phyloP scores from a whole-genome alignment of 2,329 filamentous ascomycete genomes.

The Pseudocercospora cruenta region DNA sequence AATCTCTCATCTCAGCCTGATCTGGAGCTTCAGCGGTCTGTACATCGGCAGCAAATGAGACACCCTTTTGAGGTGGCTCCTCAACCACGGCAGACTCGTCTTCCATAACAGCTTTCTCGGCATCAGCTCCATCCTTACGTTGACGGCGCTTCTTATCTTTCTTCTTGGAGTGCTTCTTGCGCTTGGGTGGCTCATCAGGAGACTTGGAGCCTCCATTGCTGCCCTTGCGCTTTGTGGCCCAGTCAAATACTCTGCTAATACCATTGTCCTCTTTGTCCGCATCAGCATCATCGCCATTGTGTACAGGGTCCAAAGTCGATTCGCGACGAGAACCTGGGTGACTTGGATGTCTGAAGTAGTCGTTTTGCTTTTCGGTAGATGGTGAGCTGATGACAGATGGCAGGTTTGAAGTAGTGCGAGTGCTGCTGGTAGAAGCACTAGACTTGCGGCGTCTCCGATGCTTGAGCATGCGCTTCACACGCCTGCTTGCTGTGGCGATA shows the following conservation, averaged over 20 bases:
- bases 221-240: constrained; percentile 32
- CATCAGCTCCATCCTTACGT: constrained; percentile 41
- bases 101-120: constrained; percentile 25
- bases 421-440: constrained; percentile 70
- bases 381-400: constrained; percentile 52
- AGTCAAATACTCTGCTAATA: constrained; percentile 25
- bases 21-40: constrained; percentile 24
- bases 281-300: constrained; percentile 62
- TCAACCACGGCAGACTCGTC: constrained; percentile 16
- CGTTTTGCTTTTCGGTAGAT: constrained; percentile 43
- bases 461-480: constrained; percentile 72
- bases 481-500: constrained; percentile 66
- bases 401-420: constrained; percentile 51
- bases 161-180: constrained; percentile 50
- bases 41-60: constrained; percentile 47
- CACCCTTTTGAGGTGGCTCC: constrained; percentile 29
- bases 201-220: constrained; percentile 26
- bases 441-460: constrained; percentile 75
- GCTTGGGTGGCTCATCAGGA: constrained; percentile 44
- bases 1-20: constrained; percentile 14
- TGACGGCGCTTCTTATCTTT: constrained; percentile 53
- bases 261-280: constrained; percentile 50
- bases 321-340: constrained; percentile 38
- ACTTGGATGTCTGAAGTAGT: constrained; percentile 44
- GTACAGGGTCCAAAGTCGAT: constrained; percentile 46